Evolutionary conservation across 148 eudicot genomes (phyloP).

Genomic region (Camellia sinensis): DNA sequence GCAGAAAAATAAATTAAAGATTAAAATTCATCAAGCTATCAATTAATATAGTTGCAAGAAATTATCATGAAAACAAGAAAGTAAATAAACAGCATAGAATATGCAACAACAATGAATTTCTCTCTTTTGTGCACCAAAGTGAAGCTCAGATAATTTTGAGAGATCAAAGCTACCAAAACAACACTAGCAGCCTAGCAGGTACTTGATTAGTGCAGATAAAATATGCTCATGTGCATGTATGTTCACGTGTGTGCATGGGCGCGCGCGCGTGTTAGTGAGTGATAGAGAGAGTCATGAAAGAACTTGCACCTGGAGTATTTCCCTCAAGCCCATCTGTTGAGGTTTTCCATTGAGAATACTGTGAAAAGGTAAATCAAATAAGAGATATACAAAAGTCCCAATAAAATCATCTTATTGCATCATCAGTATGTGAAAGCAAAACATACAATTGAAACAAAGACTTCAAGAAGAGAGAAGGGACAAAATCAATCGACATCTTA

Average conservation of each 20-base stretch:
- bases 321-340: conserved; percentile 83
- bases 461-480: neutral
- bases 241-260: neutral
- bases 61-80: neutral
- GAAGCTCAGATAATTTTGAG: neutral
- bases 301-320: conserved; percentile 63
- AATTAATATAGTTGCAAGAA: neutral
- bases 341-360: conserved; percentile 94
- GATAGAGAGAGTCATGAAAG: neutral
- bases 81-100: neutral
- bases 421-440: neutral
- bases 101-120: conserved; percentile 4
- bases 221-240: neutral
- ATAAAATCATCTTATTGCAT: neutral
- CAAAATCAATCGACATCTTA: neutral
- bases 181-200: neutral
- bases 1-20: neutral
- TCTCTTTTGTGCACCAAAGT: neutral
- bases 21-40: neutral
- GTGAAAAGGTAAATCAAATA: conserved; percentile 20
- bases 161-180: no score
- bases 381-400: neutral
- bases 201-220: no score
- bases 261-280: neutral
- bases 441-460: conserved; percentile 2